Conservation (phyloP, 192 early-diverging fungal genomes). For the Coemansia sp. region DNA sequence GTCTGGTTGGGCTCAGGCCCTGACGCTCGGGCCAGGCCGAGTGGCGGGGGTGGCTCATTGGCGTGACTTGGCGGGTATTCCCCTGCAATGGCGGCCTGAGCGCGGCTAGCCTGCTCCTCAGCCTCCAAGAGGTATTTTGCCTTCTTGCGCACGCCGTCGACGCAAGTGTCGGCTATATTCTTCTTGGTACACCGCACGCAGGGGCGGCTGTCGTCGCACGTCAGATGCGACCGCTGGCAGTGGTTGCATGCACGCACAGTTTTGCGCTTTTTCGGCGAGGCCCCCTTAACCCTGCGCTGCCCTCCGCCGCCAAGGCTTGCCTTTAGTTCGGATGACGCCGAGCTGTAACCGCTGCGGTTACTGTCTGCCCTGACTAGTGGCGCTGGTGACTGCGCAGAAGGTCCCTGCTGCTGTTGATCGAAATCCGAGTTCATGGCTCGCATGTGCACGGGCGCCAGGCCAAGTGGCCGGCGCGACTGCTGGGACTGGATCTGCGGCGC, state of each 20-base stretch:
- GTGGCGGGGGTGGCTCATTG: background rate
- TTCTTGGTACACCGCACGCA: conserved; percentile 86
- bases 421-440: conserved; percentile 1
- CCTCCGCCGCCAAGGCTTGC: background rate
- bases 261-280: conserved; percentile 46
- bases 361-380: background rate
- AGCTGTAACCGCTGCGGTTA: background rate
- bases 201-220: conserved; percentile 69
- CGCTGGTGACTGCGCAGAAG: background rate
- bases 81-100: conserved; percentile 11
- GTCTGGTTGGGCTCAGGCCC: conserved; percentile 11
- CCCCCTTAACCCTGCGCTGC: background rate
- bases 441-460: background rate
- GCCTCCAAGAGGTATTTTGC: conserved; percentile 87
- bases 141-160: conserved; percentile 83
- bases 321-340: background rate
- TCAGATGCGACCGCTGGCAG: conserved; percentile 64
- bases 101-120: conserved; percentile 32
- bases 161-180: conserved; percentile 70
- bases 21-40: background rate
- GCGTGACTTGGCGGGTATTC: background rate
- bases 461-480: background rate
- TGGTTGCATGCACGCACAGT: conserved; percentile 60
- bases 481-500: background rate
- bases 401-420: conserved; percentile 3